phyloP scores from a whole-genome alignment of 768 basidiomycete genomes.

The Mycena haematopus region DNA sequence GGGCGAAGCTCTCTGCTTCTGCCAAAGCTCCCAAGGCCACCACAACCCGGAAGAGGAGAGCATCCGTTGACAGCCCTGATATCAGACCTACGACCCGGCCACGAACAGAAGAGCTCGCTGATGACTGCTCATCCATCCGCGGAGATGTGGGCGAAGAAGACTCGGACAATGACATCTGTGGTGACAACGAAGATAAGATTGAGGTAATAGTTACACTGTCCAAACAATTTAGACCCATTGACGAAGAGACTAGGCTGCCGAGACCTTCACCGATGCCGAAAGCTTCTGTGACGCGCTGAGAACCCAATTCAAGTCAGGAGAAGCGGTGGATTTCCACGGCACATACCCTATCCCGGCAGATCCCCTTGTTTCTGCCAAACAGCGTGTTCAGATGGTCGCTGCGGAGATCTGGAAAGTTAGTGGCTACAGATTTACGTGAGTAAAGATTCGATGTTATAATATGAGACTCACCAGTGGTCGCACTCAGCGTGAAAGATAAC shows the following conservation, averaged over 20 bases:
- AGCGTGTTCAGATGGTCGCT: slow-evolving; percentile 29
- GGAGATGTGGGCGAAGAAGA: no score
- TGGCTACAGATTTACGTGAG: slow-evolving; percentile 36
- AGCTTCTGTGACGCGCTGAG: slow-evolving; percentile 5
- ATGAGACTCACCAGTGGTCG: slow-evolving; percentile 14
- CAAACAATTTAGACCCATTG: no score
- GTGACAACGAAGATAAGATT: no score
- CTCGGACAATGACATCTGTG: no score
- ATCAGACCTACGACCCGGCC: no score
- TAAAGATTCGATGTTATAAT: slow-evolving; percentile 6
- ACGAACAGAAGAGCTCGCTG: no score
- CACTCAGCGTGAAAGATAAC: slow-evolving; percentile 33
- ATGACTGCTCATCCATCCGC: no score
- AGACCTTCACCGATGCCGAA: not conserved
- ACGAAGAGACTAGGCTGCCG: not conserved
- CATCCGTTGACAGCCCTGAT: no score
- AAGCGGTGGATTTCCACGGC: slow-evolving; percentile 33
- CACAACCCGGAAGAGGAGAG: no score
- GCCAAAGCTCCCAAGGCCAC: no score
- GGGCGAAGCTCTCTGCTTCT: no score
- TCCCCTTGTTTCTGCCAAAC: slow-evolving; percentile 24
- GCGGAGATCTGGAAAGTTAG: slow-evolving; percentile 35
- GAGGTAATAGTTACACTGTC: no score
- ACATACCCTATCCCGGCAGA: slow-evolving; percentile 29
- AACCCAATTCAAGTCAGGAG: not conserved